Conservation (phyloP, 2,329 filamentous ascomycete genomes). For the Calonectria montana region DNA sequence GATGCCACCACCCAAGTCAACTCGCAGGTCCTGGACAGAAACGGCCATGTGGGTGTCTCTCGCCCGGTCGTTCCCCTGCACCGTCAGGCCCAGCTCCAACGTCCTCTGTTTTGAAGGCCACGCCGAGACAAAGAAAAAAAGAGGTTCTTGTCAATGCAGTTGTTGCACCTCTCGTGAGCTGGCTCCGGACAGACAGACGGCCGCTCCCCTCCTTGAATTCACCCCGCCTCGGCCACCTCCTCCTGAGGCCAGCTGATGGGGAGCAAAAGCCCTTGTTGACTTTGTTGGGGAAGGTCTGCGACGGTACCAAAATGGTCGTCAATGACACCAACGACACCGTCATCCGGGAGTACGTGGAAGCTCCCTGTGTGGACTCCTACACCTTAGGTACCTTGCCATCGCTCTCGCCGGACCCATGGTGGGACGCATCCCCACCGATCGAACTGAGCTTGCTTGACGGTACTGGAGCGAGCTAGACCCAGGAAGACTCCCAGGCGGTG, state of each 20-base stretch:
- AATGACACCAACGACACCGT: constrained; percentile 17
- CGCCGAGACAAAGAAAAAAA: constrained; percentile 13
- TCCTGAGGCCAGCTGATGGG: constrained; percentile 13
- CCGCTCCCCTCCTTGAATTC: neutral
- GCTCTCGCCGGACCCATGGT: constrained; percentile 17
- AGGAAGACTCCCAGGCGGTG: constrained; percentile 28
- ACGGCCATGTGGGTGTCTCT: constrained; percentile 26
- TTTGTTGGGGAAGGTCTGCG: constrained; percentile 8
- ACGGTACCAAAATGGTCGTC: constrained; percentile 8
- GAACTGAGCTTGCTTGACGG: constrained; percentile 26
- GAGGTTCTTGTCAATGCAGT: constrained; percentile 14
- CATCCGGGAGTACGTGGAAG: constrained; percentile 2
- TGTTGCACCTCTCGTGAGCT: neutral
- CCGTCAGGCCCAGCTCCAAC: constrained; percentile 14
- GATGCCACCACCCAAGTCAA: constrained; percentile 34
- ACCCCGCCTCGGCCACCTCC: neutral
- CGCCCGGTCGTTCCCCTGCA: constrained; percentile 5
- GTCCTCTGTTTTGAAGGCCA: constrained; percentile 14
- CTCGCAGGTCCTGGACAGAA: constrained; percentile 30
- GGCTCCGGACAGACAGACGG: neutral
- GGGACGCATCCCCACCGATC: constrained; percentile 38
- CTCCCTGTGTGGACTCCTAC: constrained; percentile 6
- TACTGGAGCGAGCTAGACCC: constrained; percentile 25
- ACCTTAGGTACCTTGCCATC: constrained; percentile 20
- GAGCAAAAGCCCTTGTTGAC: constrained; percentile 3